These are phyloP conservation scores for Chionographis japonica DNA, from an alignment of 106 monocot species.

Conservation along the genomic window DNA sequence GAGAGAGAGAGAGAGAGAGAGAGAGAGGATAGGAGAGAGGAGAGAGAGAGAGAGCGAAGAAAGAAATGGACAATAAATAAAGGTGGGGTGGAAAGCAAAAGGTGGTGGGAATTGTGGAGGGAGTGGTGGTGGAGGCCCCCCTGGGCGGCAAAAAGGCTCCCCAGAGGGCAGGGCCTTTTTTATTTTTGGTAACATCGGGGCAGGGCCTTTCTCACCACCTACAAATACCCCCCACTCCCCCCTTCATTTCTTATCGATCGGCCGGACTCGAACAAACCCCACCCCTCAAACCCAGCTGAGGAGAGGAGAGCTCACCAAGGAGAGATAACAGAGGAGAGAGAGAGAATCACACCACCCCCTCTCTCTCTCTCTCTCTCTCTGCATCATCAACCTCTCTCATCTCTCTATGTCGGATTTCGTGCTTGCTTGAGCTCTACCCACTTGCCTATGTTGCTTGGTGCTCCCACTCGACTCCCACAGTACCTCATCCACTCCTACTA, in stretches of 20 bases:
- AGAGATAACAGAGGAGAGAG: not conserved
- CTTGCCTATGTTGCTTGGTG: not conserved
- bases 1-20: too few species aligned
- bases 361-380: not conserved
- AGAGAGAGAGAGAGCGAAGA: too few species aligned
- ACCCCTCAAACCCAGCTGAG: not conserved
- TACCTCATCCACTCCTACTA: not conserved
- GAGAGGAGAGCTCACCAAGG: not conserved
- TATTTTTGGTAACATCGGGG: not conserved
- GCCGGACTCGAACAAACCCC: not conserved
- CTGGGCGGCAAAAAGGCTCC: conserved; percentile 6
- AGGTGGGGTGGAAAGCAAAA: not conserved
- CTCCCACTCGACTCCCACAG: not conserved
- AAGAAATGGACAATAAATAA: not conserved
- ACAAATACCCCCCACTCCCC: conserved; percentile 22
- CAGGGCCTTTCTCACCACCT: conserved; percentile 2
- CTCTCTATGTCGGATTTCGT: too few species aligned
- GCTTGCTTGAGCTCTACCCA: not conserved
- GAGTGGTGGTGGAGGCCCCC: conserved; percentile 13
- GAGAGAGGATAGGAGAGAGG: too few species aligned
- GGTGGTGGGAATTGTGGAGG: not conserved
- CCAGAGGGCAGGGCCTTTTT: too few species aligned
- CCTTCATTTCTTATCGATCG: conserved; percentile 9
- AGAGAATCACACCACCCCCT: not conserved
- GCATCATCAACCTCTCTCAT: not conserved